Evolutionary conservation across 108 stramenopile genomes (phyloP).

Genomic region (Fragilaria radians): DNA sequence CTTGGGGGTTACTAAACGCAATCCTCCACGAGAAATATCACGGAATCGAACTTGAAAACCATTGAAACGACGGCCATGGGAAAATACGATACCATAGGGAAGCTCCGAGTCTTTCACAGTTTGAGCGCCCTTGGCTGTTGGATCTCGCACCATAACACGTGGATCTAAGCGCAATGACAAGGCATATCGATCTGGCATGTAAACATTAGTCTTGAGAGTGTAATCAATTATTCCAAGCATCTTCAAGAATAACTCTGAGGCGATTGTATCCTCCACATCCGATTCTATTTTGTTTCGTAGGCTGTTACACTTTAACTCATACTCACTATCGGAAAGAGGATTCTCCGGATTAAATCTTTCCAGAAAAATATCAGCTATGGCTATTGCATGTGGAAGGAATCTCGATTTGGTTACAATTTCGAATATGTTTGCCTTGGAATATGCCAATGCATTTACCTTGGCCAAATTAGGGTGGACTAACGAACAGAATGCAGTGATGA

Average conservation of each 20-base stretch:
- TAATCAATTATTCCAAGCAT: slow-evolving; percentile 85
- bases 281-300: slow-evolving; percentile 40
- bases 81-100: slow-evolving; percentile 93
- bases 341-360: slow-evolving; percentile 80
- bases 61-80: slow-evolving; percentile 94
- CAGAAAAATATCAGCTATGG: slow-evolving; percentile 86
- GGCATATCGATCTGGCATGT: slow-evolving; percentile 91
- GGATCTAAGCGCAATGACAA: slow-evolving; percentile 91
- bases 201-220: slow-evolving; percentile 90
- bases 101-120: slow-evolving; percentile 29
- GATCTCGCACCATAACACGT: slow-evolving; percentile 55
- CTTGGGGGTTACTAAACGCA: slow-evolving; percentile 93
- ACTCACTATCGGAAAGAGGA: slow-evolving; percentile 48
- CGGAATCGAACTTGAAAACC: slow-evolving; percentile 97
- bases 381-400: slow-evolving; percentile 54
- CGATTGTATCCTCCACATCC: slow-evolving; percentile 78
- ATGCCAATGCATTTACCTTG: slow-evolving; percentile 73
- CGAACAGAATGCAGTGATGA: slow-evolving; percentile 84
- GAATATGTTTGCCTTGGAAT: slow-evolving; percentile 83
- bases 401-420: slow-evolving; percentile 40
- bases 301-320: slow-evolving; percentile 37
- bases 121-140: too few relatives aligned
- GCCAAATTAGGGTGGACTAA: slow-evolving; percentile 88
- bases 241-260: slow-evolving; percentile 60
- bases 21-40: slow-evolving; percentile 93